Conservation (phyloP, 768 basidiomycete species). For the Boletus sp. region DNA sequence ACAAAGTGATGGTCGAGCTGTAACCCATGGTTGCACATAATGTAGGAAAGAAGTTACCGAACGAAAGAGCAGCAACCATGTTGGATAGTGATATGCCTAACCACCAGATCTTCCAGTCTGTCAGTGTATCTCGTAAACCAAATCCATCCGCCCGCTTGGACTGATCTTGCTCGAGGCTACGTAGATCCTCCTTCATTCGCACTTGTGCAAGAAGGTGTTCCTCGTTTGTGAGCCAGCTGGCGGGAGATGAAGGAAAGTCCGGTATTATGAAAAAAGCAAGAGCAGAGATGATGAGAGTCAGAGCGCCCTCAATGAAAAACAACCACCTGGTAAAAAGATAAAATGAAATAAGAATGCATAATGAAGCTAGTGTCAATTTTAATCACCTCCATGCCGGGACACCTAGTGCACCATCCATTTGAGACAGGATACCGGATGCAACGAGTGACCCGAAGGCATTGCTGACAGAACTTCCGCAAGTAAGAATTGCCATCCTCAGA, state of each 20-base stretch:
- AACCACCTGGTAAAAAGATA: constrained; percentile 51
- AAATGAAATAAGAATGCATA: neutral
- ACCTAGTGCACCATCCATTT: constrained; percentile 66
- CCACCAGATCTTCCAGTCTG: constrained; percentile 83
- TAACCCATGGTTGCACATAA: constrained; percentile 70
- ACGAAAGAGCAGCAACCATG: constrained; percentile 56
- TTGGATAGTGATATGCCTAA: constrained; percentile 61
- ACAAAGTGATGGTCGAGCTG: constrained; percentile 55
- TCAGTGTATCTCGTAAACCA: constrained; percentile 56
- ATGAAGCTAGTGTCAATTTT: neutral
- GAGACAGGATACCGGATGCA: constrained; percentile 70
- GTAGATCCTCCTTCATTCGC: constrained; percentile 62
- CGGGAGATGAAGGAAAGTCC: constrained; percentile 64
- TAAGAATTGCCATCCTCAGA: constrained; percentile 60
- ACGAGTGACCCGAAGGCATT: constrained; percentile 81
- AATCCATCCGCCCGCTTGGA: constrained; percentile 35
- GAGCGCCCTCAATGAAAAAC: constrained; percentile 61
- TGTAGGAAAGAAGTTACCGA: constrained; percentile 80
- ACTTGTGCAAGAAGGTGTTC: constrained; percentile 54
- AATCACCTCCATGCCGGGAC: constrained; percentile 69
- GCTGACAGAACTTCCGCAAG: constrained; percentile 69
- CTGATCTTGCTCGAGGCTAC: constrained; percentile 48
- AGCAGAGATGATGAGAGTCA: constrained; percentile 52
- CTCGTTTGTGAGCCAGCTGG: constrained; percentile 55
- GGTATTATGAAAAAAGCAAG: constrained; percentile 63